Base-by-base conservation (phyloP, 164 flowering plant species). In the Liriodendron chinense region DNA sequence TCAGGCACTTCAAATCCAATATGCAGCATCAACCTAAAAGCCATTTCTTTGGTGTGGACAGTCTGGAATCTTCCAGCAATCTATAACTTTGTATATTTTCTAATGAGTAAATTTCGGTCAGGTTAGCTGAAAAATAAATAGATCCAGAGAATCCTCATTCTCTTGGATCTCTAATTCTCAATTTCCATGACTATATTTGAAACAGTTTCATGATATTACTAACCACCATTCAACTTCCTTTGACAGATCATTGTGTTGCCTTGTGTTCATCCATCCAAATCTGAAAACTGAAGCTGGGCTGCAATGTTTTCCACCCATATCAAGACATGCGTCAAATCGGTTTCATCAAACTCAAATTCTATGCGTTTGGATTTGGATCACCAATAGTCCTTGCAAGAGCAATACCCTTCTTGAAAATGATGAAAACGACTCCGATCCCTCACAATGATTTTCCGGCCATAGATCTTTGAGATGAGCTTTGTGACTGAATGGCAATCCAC, bases 351-450 rank as follows among this genome's bases (percentile, higher is more conserved):
- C 34, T 23, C 12, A 48, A 34, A 10, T 21, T 21, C 47, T 4
- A 67, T 14, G 49, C 10, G 16, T 61, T 20, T 25, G 65, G 24
- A 22, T 24, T 72, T 23, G 50, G 49, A 24, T 80, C 80, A 85
- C 87, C 87, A 85, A 64, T 81, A 83, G 75, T 83, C 88, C 63
- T 77, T 79, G 75, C 86, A 83, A 34, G 86, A 83, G 72, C 86
- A 83, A 75, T 47, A 22, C 12, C 88, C 86, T 7, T 70, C 66
- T 68, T 75, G 79, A 71, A 85, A 83, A 74, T 81, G 85, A 64
- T 83, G 87, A 70, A 81, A 83, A 63, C 85, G 75, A 73, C 65
- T 69, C 10, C 82, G 80, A 73, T 82, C 85, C 56, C 87, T 80
- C 23, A 85, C 78, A 23, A 85, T 82, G 23, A 83, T 83, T 53